phyloP scores from a whole-genome alignment of 169 alveolate genomes.

The Cryptosporidium sp. region DNA sequence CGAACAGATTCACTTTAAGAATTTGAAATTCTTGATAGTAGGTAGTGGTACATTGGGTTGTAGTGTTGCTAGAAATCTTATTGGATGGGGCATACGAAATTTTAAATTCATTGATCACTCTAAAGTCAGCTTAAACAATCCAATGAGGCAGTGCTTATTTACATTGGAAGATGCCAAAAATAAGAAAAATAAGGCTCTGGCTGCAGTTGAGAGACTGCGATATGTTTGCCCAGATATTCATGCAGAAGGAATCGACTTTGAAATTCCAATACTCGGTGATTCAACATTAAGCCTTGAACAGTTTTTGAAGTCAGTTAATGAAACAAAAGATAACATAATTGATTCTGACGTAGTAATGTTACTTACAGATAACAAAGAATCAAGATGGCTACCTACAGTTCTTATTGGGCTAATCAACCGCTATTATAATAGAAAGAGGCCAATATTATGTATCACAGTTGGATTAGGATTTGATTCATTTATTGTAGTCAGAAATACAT shows the following conservation, averaged over 20 bases:
- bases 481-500: slow-evolving; percentile 89
- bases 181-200: slow-evolving; percentile 83
- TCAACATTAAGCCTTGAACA: slow-evolving; percentile 80
- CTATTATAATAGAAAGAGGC: slow-evolving; percentile 8
- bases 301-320: slow-evolving; percentile 40
- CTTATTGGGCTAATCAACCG: slow-evolving; percentile 80
- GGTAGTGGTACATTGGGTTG: slow-evolving; percentile 87
- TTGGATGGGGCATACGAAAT: slow-evolving; percentile 91
- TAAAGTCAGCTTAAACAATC: slow-evolving; percentile 88
- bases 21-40: slow-evolving; percentile 82
- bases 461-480: slow-evolving; percentile 92
- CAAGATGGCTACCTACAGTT: slow-evolving; percentile 92
- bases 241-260: slow-evolving; percentile 82
- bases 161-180: slow-evolving; percentile 86
- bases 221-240: slow-evolving; percentile 87
- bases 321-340: slow-evolving; percentile 6
- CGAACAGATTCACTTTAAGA: slow-evolving; percentile 80
- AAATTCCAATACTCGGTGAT: slow-evolving; percentile 93
- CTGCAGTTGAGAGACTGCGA: slow-evolving; percentile 87
- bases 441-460: slow-evolving; percentile 87
- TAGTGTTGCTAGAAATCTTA: slow-evolving; percentile 85
- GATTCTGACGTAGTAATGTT: slow-evolving; percentile 84
- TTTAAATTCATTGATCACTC: slow-evolving; percentile 91
- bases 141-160: slow-evolving; percentile 89
- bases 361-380: slow-evolving; percentile 89